Conservation (phyloP, 129 eudicot genomes). For the Kitagawia praeruptora region DNA sequence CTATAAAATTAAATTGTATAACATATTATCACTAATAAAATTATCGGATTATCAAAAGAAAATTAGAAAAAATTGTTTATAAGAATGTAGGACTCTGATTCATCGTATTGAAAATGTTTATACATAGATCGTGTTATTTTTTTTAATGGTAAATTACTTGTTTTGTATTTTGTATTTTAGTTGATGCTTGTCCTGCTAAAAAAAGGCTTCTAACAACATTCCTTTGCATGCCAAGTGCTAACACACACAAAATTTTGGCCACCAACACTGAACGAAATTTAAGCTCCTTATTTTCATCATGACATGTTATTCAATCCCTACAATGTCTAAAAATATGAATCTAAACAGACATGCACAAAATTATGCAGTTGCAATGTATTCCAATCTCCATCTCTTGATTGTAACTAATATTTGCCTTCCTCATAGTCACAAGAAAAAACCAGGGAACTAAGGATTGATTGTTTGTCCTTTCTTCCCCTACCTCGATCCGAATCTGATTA, state of each 20-base stretch:
- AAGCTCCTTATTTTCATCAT: conserved; percentile 13
- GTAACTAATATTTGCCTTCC: background rate
- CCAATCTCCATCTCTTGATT: background rate
- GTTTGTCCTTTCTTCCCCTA: conserved; percentile 7
- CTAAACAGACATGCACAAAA: background rate
- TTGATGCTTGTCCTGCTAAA: background rate
- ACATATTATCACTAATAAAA: no score
- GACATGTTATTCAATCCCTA: background rate
- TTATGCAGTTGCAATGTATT: background rate
- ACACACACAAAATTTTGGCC: conserved; percentile 18
- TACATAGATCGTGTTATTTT: no score
- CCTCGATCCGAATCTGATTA: background rate
- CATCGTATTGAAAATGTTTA: no score
- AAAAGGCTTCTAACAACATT: background rate
- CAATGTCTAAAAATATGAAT: background rate
- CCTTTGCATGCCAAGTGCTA: conserved; percentile 1
- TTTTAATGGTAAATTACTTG: no score
- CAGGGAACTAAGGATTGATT: conserved; percentile 1
- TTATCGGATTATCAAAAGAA: no score
- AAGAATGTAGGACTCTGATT: no score
- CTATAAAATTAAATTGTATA: no score
- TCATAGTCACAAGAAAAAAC: background rate
- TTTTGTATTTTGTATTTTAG: no score
- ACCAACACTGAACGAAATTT: conserved; percentile 18
- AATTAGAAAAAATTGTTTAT: no score